Conservation (phyloP, 2,329 filamentous ascomycete genomes). For the Fusarium praegraminearum region DNA sequence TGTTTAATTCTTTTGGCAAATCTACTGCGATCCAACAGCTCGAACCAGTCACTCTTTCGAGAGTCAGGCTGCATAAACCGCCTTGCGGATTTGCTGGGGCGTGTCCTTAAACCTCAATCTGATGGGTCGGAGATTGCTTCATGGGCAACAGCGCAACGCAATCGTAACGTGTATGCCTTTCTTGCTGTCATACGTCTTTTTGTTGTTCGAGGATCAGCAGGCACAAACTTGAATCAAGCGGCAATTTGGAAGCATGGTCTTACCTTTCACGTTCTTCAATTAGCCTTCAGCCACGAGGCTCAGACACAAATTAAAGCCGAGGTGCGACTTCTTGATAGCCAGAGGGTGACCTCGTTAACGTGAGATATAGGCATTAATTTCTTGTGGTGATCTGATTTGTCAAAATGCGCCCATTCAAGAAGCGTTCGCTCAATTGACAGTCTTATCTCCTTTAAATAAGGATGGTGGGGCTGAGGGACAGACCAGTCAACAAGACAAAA, state of each 20-base stretch:
- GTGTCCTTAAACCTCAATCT: conserved; percentile 65
- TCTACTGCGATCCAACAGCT: conserved; percentile 84
- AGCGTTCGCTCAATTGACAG: conserved; percentile 87
- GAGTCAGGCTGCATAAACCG: conserved; percentile 86
- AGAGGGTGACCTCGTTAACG: conserved; percentile 27
- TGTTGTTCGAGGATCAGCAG: conserved; percentile 81
- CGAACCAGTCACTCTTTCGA: conserved; percentile 93
- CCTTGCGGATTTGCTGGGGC: conserved; percentile 75
- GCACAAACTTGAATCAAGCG: conserved; percentile 84
- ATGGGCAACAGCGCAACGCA: conserved; percentile 82
- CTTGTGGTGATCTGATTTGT: conserved; percentile 89
- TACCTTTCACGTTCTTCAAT: conserved; percentile 80
- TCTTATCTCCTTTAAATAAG: conserved; percentile 68
- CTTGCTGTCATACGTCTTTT: conserved; percentile 89
- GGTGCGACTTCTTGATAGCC: conserved; percentile 57
- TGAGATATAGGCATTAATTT: conserved; percentile 74
- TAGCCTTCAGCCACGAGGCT: conserved; percentile 81
- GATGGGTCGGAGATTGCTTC: conserved; percentile 71
- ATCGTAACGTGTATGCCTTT: conserved; percentile 92
- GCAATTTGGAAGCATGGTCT: conserved; percentile 88
- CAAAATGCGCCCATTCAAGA: conserved; percentile 86
- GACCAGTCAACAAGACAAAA: conserved; percentile 66
- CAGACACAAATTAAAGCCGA: conserved; percentile 85
- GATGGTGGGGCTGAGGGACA: conserved; percentile 54
- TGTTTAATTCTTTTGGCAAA: conserved; percentile 92